phyloP scores from a whole-genome alignment of 2,329 filamentous ascomycete genomes.

The Davidsoniella australis region DNA sequence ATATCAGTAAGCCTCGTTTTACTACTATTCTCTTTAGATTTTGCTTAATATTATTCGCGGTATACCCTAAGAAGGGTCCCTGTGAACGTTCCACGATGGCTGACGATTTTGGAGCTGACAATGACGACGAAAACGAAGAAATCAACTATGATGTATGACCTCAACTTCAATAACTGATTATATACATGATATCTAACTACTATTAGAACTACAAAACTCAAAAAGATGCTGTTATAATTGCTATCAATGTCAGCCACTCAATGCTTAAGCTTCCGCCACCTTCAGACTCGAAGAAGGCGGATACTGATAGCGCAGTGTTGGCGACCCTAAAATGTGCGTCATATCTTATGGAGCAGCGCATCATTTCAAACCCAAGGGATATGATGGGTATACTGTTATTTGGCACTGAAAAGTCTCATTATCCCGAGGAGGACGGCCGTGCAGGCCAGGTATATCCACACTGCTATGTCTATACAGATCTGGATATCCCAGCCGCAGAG shows the following conservation, averaged over 20 bases:
- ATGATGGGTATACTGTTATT: constrained; percentile 95
- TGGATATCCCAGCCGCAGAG: constrained; percentile 71
- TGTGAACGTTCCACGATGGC: constrained; percentile 1
- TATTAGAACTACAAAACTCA: constrained; percentile 68
- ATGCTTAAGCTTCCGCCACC: constrained; percentile 57
- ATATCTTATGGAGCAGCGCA: constrained; percentile 91
- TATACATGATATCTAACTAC: constrained; percentile 2
- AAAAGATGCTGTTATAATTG: constrained; percentile 96
- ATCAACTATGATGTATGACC: constrained; percentile 43
- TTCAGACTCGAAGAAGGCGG: constrained; percentile 55
- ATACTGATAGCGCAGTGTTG: constrained; percentile 58
- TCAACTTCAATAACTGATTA: not conserved
- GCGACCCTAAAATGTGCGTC: constrained; percentile 90
- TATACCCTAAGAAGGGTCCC: not conserved
- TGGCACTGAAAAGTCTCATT: constrained; percentile 71
- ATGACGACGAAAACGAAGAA: constrained; percentile 43
- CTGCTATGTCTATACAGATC: constrained; percentile 78
- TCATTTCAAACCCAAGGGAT: constrained; percentile 89
- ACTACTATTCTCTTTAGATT: not conserved
- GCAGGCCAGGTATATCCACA: constrained; percentile 59
- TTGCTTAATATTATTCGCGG: not conserved
- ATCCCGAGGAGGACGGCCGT: constrained; percentile 46
- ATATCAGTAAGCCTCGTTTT: not conserved
- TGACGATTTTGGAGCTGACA: constrained; percentile 13
- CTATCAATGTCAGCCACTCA: constrained; percentile 75